Base-by-base conservation (phyloP, 169 alveolate species). In the Eimeria maxima region DNA sequence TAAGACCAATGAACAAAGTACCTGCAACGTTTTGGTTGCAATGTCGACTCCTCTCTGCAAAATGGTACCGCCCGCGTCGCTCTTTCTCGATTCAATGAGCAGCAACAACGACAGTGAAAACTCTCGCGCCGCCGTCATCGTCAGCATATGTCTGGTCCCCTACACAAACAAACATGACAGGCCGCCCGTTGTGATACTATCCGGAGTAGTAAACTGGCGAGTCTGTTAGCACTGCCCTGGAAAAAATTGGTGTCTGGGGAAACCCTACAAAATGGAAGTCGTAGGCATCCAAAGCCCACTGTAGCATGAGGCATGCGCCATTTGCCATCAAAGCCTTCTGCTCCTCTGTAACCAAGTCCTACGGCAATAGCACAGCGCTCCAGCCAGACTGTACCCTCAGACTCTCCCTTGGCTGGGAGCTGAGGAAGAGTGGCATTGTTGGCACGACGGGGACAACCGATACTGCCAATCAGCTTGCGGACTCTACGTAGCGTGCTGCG, bases 241-340 rank as follows among this genome's bases (percentile, higher is more conserved):
- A 11, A 22, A 47, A 22, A 50, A 29, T 0, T 13, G 10, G 57
- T 20, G 20, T 83, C 29, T 57, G 78, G 10, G 81, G 73, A 42
- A 81, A 13, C 11, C 95, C 47, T 65, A 92, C 95, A 81, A 92
- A 80, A 18, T 60, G 86, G 27, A 92, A 92, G 45, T 92, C 95
- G 91, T 92, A 92, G 18, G 95, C 95, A n/a, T 92, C 95, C 57
- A 92, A 47, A 10, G 95, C 95, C 95, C 95, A 92, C 73, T 92
- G 95, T 45, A 92, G 92, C 93, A 86, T 86, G 44, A 86, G 27
- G 24, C 73, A 86, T 6, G 93, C 76, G 60, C 65, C 65, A 45
- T 86, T 86, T 42, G 93, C 78, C 93, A 86, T 86, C 93, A 7
- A 29, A 22, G 93, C 78, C 20, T 16, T 60, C 67, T 86, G 93